phyloP scores from a whole-genome alignment of 1,284 basidiomycete genomes.

The Baeospora myosura region DNA sequence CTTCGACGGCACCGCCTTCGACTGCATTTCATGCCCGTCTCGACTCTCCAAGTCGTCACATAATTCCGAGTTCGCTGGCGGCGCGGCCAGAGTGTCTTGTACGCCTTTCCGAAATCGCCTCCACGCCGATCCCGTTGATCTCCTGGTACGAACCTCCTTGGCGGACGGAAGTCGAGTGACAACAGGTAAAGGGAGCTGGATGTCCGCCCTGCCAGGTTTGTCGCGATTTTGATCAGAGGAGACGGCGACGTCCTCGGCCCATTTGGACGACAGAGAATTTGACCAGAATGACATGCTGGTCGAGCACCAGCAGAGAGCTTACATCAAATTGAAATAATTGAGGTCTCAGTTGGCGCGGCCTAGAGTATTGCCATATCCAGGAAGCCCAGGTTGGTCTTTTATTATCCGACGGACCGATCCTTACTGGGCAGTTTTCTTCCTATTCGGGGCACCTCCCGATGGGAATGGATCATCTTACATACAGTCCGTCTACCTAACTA shows the following conservation, averaged over 20 bases:
- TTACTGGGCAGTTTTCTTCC: neutral
- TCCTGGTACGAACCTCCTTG: too few species aligned
- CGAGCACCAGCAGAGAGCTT: neutral
- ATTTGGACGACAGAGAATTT: slow-evolving; percentile 10
- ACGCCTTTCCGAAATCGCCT: neutral
- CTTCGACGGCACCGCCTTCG: slow-evolving; percentile 1
- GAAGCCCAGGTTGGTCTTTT: neutral
- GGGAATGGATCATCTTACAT: neutral
- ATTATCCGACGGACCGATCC: neutral
- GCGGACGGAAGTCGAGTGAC: neutral
- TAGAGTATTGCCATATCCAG: neutral
- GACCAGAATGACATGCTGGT: slow-evolving; percentile 11
- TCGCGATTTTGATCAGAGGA: slow-evolving; percentile 7
- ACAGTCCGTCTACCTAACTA: neutral
- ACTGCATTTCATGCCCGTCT: neutral
- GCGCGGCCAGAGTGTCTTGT: neutral
- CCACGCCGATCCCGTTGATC: too few species aligned
- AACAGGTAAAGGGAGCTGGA: slow-evolving; percentile 1
- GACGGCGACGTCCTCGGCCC: slow-evolving; percentile 12
- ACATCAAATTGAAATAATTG: neutral
- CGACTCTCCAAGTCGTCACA: neutral
- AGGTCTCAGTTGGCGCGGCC: neutral
- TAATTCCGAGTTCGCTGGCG: neutral
- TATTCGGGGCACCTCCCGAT: neutral
- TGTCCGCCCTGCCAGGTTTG: slow-evolving; percentile 2